A percentile compares a stretch with the other conserved stretches of the same genome.
Conservation (phyloP, 2,329 filamentous ascomycete genomes). For the Huntiella savannae region DNA sequence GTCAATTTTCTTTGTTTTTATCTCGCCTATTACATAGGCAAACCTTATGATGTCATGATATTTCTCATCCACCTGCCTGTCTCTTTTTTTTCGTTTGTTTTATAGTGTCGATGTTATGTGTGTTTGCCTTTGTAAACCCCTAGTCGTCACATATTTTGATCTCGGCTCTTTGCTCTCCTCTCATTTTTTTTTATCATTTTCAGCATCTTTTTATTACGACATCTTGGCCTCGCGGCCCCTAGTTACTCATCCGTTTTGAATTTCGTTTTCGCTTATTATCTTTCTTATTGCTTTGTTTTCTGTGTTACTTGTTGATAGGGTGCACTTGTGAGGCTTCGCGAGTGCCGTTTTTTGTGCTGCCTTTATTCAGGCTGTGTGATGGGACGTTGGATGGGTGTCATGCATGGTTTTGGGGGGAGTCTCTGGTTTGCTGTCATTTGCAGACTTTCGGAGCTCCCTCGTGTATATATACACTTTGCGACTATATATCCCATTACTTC, state of each 20-base stretch:
- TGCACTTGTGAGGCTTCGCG: too few species aligned
- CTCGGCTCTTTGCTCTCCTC: slow-evolving; percentile 3
- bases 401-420: too few species aligned
- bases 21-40: too few species aligned
- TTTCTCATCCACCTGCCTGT: neutral
- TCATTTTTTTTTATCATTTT: slow-evolving; percentile 6
- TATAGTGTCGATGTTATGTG: slow-evolving; percentile 2
- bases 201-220: neutral
- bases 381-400: too few species aligned
- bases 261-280: neutral
- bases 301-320: too few species aligned
- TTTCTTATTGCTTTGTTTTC: neutral
- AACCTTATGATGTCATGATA: neutral
- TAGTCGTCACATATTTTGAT: too few species aligned
- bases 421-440: too few species aligned
- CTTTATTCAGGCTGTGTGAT: too few species aligned
- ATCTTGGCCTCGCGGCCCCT: slow-evolving; percentile 5
- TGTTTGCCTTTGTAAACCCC: neutral
- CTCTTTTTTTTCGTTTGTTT: neutral
- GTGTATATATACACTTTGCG: too few species aligned
- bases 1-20: neutral
- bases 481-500: too few species aligned
- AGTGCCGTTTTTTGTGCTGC: too few species aligned
- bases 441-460: too few species aligned
- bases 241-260: neutral